Percentiles rank a stretch among this genome's conserved stretches.
phyloP scores from a whole-genome alignment of 352 stramenopile genomes.

The Pythium insidiosum region DNA sequence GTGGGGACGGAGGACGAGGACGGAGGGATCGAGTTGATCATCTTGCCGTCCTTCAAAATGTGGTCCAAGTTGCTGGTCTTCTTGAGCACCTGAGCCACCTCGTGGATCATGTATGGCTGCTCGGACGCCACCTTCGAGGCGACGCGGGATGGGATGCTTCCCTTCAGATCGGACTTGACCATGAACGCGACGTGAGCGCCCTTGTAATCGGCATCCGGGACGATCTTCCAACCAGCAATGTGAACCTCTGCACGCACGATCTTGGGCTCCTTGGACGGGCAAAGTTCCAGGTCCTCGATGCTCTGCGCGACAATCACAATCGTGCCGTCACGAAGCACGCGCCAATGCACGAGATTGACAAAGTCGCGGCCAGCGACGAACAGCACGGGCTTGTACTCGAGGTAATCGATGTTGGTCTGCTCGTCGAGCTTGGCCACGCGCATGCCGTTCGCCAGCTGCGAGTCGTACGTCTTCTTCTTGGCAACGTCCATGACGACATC shows the following conservation, averaged over 20 bases:
- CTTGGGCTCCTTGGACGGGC: slow-evolving; percentile 60
- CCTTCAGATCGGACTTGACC: slow-evolving; percentile 67
- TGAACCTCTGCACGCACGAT: slow-evolving; percentile 59
- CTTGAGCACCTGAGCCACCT: slow-evolving; percentile 46
- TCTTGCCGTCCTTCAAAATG: slow-evolving; percentile 20
- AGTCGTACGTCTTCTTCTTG: slow-evolving; percentile 44
- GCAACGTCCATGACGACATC: slow-evolving; percentile 40
- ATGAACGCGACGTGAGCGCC: slow-evolving; percentile 55
- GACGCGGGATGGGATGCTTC: slow-evolving; percentile 55
- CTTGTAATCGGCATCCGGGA: slow-evolving; percentile 47
- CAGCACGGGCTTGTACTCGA: slow-evolving; percentile 78
- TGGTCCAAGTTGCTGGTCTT: slow-evolving; percentile 28
- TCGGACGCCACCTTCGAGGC: slow-evolving; percentile 51
- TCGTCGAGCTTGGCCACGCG: slow-evolving; percentile 34
- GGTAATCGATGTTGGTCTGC: slow-evolving; percentile 60
- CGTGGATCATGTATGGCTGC: slow-evolving; percentile 54
- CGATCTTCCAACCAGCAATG: slow-evolving; percentile 56
- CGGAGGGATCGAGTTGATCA: no score
- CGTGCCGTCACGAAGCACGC: slow-evolving; percentile 43
- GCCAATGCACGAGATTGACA: slow-evolving; percentile 63
- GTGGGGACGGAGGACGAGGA: slow-evolving; percentile 12
- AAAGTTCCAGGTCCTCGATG: slow-evolving; percentile 45
- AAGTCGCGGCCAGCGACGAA: slow-evolving; percentile 69
- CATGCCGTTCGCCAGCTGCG: slow-evolving; percentile 36
- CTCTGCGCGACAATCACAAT: slow-evolving; percentile 65